Base-by-base conservation (phyloP, 2,329 filamentous ascomycete genomes). In the Colletotrichum sp. region DNA sequence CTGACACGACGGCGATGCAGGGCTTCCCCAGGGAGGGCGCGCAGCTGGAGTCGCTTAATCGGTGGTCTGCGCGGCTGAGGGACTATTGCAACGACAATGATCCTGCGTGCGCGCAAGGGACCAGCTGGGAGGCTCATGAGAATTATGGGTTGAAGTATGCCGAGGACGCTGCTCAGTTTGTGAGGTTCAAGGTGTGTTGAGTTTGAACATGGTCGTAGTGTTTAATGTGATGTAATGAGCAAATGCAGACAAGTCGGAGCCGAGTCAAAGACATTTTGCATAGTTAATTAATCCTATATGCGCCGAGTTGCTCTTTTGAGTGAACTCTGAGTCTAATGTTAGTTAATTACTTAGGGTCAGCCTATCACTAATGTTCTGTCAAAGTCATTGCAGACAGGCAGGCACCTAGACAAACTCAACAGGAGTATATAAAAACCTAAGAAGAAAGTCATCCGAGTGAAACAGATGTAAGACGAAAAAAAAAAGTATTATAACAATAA, bases 1-100 rank as follows among this genome's bases (percentile, higher is more conserved):
- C 30, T 57, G 57, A 63, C 55, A 61, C 26, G 55, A 8, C 10
- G n/a, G 18, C n/a, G 8, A 16, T 36, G 34, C 36, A 71, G 61
- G 67, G 61, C 28, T 72, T 72, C 57, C 73, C 73, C 13, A 66
- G 73, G 24, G 48, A 71, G 16, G 70, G 67, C 9, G 52, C 36
- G 9, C 72, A 75, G 67, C 67, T 75, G n/a, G 63, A 64, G 21
- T 67, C 58, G 21, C 70, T 73, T 24, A 63, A 71, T 28, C 60
- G 28, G 6, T 72, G 36, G 55, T 67, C 68, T 18, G 28, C 34
- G 15, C 13, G 26, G 8, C 71, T 67, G 7, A 82, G 80, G 55
- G 80, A 81, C 28, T 86, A 84, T 79, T 86, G 85, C 72, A 79
- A 81, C 52, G 71, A 75, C 4, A 81, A 81, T n/a, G 85, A 87